phyloP scores from a whole-genome alignment of 2,329 filamentous ascomycete species.

The Trichoderma hamatum region DNA sequence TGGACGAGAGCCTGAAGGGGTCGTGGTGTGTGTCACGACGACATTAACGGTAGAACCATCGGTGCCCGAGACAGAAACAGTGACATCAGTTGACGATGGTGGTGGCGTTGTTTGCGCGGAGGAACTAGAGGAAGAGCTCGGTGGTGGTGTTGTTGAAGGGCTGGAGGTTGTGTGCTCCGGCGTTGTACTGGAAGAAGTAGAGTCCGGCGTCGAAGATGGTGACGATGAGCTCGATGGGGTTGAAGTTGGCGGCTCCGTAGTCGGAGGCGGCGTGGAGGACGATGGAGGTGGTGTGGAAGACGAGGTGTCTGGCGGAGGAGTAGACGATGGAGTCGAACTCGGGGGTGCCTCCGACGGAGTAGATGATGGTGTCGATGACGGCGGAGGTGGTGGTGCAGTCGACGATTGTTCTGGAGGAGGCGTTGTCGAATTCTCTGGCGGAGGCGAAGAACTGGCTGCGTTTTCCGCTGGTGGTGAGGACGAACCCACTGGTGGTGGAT shows the following conservation, averaged over 20 bases:
- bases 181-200: conserved; percentile 14
- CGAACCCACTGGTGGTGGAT: neutral
- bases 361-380: conserved; percentile 12
- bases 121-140: neutral
- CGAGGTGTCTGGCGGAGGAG: conserved; percentile 7
- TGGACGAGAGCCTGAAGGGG: conserved; percentile 20
- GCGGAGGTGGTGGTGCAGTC: conserved; percentile 19
- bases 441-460: conserved; percentile 28
- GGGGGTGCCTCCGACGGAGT: neutral
- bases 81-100: conserved; percentile 13
- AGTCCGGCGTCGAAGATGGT: conserved; percentile 9
- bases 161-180: neutral
- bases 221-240: conserved; percentile 25
- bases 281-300: neutral
- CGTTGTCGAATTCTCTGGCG: neutral
- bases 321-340: neutral
- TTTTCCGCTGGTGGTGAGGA: conserved; percentile 30
- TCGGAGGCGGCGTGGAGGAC: conserved; percentile 21
- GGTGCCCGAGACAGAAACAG: conserved; percentile 4
- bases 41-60: conserved; percentile 33
- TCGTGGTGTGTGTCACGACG: conserved; percentile 36
- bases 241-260: conserved; percentile 20
- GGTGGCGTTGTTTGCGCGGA: neutral
- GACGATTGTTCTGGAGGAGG: conserved; percentile 24
- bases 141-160: neutral